Percentiles rank a stretch among this genome's conserved stretches.
phyloP scores from a whole-genome alignment of 73 alveolate species.

The Paramecium sexaurelia region DNA sequence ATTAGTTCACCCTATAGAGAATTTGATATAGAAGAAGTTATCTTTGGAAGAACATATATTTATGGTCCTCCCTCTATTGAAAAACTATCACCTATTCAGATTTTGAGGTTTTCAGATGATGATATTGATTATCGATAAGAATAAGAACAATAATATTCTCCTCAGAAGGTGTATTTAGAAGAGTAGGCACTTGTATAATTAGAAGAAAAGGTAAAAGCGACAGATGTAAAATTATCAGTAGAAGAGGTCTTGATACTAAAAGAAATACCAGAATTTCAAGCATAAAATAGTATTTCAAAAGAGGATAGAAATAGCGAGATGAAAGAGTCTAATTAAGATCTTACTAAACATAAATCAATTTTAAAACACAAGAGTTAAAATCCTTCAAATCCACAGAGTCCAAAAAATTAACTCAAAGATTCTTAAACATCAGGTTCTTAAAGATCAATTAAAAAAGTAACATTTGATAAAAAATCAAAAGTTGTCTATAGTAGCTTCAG shows the following conservation, averaged over 20 bases:
- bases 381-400: not conserved
- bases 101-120: not conserved
- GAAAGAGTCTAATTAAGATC: not conserved
- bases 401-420: not conserved
- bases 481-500: constrained; percentile 5
- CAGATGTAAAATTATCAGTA: not conserved
- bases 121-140: not conserved
- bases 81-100: not conserved
- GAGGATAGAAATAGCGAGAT: not conserved
- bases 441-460: not conserved
- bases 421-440: not conserved
- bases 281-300: not conserved
- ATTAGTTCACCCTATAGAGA: not conserved
- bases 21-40: not conserved
- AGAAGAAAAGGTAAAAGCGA: not conserved
- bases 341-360: not conserved
- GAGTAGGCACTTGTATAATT: not conserved
- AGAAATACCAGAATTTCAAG: not conserved
- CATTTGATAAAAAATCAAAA: not conserved
- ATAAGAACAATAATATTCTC: not conserved
- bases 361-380: not conserved
- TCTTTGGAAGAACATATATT: not conserved
- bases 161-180: not conserved
- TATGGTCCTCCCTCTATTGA: not conserved
- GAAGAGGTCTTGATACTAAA: not conserved